Percentiles rank a stretch among this genome's conserved stretches.
Evolutionary conservation across 176 grass and related monocot species (phyloP).

Genomic region (Panicum miliaceum): DNA sequence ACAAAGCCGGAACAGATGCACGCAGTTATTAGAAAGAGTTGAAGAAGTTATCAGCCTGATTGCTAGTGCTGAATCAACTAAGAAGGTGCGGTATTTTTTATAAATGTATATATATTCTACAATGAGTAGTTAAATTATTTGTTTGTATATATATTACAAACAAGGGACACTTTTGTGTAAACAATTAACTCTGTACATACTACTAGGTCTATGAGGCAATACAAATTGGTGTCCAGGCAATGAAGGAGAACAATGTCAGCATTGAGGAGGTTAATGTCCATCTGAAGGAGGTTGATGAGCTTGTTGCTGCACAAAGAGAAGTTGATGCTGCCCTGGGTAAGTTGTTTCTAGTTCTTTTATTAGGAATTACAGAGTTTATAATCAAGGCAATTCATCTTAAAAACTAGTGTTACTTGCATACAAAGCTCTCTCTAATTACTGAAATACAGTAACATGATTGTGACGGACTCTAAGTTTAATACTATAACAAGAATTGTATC

Average conservation of each 20-base stretch:
- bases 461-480: neutral
- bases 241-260: slow-evolving; percentile 72
- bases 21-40: slow-evolving; percentile 62
- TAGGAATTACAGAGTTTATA: neutral
- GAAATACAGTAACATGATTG: slow-evolving; percentile 5
- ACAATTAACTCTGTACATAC: slow-evolving; percentile 27
- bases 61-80: slow-evolving; percentile 75
- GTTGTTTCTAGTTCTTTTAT: slow-evolving; percentile 29
- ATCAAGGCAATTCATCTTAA: slow-evolving; percentile 1
- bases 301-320: slow-evolving; percentile 76
- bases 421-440: neutral
- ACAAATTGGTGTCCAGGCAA: slow-evolving; percentile 65
- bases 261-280: slow-evolving; percentile 66
- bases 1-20: slow-evolving; percentile 66
- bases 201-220: slow-evolving; percentile 90
- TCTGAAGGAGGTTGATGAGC: slow-evolving; percentile 76
- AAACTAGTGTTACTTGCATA: slow-evolving; percentile 5
- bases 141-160: slow-evolving; percentile 1
- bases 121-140: neutral
- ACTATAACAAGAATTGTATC: neutral
- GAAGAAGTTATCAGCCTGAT: slow-evolving; percentile 72
- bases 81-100: slow-evolving; percentile 58
- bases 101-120: slow-evolving; percentile 14
- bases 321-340: slow-evolving; percentile 70
- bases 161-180: neutral